phyloP scores from a whole-genome alignment of 2,329 filamentous ascomycete species.

The Penicillium fuscoglaucum region DNA sequence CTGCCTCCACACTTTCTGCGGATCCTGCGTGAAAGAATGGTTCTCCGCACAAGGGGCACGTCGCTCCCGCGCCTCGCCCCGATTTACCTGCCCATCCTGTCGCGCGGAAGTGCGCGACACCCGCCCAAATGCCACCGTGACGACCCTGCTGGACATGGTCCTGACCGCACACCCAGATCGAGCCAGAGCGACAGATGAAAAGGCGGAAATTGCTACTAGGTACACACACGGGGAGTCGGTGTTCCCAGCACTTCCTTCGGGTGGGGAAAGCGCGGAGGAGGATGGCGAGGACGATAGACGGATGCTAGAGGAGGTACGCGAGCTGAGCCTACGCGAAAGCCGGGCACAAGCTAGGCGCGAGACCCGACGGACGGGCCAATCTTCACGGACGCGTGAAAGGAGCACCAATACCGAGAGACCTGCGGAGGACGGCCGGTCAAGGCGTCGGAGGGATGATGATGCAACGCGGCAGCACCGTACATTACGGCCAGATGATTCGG shows the following conservation, averaged over 20 bases:
- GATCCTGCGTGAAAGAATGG: constrained; percentile 94
- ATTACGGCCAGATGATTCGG: constrained; percentile 25
- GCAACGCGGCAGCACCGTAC: constrained; percentile 24
- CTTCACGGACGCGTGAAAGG: constrained; percentile 31
- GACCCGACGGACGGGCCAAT: constrained; percentile 24
- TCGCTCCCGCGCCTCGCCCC: constrained; percentile 49
- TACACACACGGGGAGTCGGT: constrained; percentile 84
- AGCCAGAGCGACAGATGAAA: constrained; percentile 69
- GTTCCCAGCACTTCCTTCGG: constrained; percentile 58
- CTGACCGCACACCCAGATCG: constrained; percentile 76
- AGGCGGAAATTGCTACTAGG: constrained; percentile 69
- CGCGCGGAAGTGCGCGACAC: constrained; percentile 83
- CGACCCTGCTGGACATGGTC: constrained; percentile 86
- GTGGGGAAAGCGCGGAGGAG: constrained; percentile 40
- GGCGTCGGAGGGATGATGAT: constrained; percentile 38
- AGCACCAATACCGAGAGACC: constrained; percentile 42
- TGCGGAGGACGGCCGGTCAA: constrained; percentile 41
- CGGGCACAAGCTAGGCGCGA: constrained; percentile 30
- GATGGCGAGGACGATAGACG: constrained; percentile 65
- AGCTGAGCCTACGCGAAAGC: constrained; percentile 65
- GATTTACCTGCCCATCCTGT: constrained; percentile 90
- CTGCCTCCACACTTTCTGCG: constrained; percentile 94
- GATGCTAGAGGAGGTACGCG: constrained; percentile 69
- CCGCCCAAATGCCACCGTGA: constrained; percentile 85
- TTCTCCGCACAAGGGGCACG: constrained; percentile 74